Evolutionary conservation across 148 eudicot genomes (phyloP).

Genomic region (Nyssa sinensis): DNA sequence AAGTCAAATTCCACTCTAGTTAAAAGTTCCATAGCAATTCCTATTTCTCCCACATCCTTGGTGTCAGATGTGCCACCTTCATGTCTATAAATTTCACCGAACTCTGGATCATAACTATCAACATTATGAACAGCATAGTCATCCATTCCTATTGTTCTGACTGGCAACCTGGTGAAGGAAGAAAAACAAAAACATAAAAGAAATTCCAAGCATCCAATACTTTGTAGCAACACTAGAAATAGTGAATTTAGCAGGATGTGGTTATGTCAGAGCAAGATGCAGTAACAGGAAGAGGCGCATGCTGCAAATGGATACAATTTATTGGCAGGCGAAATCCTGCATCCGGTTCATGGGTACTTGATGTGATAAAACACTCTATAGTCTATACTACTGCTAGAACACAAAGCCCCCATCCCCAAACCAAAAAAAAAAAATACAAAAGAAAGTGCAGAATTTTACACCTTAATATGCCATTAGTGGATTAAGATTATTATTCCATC

Average conservation of each 20-base stretch:
- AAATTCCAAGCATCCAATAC: not conserved
- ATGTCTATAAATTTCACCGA: not conserved
- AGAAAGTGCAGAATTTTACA: not conserved
- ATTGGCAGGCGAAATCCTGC: not conserved
- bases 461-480: not conserved
- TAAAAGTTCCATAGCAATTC: slow-evolving; percentile 39
- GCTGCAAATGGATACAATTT: too few species aligned
- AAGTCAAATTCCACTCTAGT: slow-evolving; percentile 56
- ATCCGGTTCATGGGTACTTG: too few species aligned
- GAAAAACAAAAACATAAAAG: not conserved
- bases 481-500: not conserved
- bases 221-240: not conserved
- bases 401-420: not conserved
- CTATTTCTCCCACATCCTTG: slow-evolving; percentile 29
- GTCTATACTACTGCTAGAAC: too few species aligned
- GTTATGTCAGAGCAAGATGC: not conserved
- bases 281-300: not conserved
- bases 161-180: slow-evolving; percentile 8
- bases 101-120: slow-evolving; percentile 22
- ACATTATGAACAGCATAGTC: not conserved
- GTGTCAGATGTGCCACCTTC: slow-evolving; percentile 23
- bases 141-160: slow-evolving; percentile 12
- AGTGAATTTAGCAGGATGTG: not conserved
- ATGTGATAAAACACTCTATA: too few species aligned
- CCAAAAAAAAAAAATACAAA: not conserved